These are phyloP conservation scores for Dendrobium catenatum DNA, from an alignment of 106 monocot genomes.

Conservation along the genomic window DNA sequence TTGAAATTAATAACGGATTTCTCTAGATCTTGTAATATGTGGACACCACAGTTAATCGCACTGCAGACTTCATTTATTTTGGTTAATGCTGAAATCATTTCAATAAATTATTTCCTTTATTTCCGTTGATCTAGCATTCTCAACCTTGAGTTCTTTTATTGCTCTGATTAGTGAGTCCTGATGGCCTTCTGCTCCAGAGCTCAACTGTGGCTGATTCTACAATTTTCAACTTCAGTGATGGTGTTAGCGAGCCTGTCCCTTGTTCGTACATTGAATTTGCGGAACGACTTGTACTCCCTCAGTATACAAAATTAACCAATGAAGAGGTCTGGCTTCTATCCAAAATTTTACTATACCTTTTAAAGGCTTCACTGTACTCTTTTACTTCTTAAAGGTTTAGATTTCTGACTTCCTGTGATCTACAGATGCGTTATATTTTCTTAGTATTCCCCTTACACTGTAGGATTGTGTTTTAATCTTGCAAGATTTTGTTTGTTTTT, in stretches of 20 bases:
- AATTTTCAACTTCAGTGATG: slow-evolving; percentile 69
- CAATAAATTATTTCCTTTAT: neutral
- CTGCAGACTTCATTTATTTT: neutral
- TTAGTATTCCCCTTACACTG: neutral
- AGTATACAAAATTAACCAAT: slow-evolving; percentile 45
- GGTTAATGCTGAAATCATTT: neutral
- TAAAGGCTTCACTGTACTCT: neutral
- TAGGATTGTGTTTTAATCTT: too few relatives aligned
- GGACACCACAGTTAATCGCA: too few relatives aligned
- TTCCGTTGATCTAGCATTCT: neutral
- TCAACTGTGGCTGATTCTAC: slow-evolving; percentile 90
- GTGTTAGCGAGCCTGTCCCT: slow-evolving; percentile 57
- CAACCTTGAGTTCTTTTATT: neutral
- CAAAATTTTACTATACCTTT: neutral
- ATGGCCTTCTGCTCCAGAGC: slow-evolving; percentile 93
- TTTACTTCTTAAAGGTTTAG: neutral
- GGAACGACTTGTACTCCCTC: slow-evolving; percentile 83
- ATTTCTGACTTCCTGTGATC: neutral
- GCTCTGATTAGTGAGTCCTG: slow-evolving; percentile 75
- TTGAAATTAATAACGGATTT: too few relatives aligned
- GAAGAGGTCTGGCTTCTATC: slow-evolving; percentile 46
- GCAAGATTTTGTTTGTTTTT: neutral
- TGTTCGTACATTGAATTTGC: slow-evolving; percentile 97
- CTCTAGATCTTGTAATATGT: too few relatives aligned
- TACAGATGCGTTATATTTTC: neutral